Conservation (phyloP, 2,329 filamentous ascomycete species). For the Aspergillus quadricinctus region DNA sequence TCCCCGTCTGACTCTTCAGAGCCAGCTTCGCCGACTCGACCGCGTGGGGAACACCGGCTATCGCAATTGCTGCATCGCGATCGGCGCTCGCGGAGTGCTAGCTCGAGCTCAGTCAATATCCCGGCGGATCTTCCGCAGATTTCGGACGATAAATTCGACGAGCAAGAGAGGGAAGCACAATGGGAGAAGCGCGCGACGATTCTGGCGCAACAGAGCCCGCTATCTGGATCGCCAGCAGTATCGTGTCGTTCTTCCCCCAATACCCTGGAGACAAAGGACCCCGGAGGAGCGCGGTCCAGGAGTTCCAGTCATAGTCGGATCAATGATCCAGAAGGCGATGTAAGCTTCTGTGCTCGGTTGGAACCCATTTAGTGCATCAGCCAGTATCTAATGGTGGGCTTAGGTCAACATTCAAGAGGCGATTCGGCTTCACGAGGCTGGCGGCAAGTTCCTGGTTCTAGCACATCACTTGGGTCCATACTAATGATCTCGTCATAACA, state of each 20-base stretch:
- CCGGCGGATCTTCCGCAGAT: slow-evolving; percentile 78
- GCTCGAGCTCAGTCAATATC: slow-evolving; percentile 59
- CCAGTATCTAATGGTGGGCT: slow-evolving; percentile 3
- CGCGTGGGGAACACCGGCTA: slow-evolving; percentile 29
- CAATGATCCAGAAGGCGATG: slow-evolving; percentile 33
- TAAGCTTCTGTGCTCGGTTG: slow-evolving; percentile 15
- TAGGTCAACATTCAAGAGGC: slow-evolving; percentile 78
- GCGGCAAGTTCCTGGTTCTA: slow-evolving; percentile 42
- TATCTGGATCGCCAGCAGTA: slow-evolving; percentile 37
- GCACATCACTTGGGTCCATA: background rate
- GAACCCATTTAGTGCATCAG: background rate
- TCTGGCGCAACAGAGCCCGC: slow-evolving; percentile 59
- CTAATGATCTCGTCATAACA: slow-evolving; percentile 18
- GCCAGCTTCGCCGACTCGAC: slow-evolving; percentile 19
- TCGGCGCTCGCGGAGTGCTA: slow-evolving; percentile 30
- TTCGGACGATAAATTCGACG: slow-evolving; percentile 44
- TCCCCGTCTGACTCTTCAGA: slow-evolving; percentile 20
- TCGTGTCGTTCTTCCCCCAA: slow-evolving; percentile 15
- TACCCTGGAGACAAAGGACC: slow-evolving; percentile 7
- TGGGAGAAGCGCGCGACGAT: slow-evolving; percentile 96
- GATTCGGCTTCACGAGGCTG: slow-evolving; percentile 86
- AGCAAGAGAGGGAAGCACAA: slow-evolving; percentile 60
- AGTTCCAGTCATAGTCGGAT: slow-evolving; percentile 31
- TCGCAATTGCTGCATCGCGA: slow-evolving; percentile 33
- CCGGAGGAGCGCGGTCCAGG: slow-evolving; percentile 18